phyloP scores from a whole-genome alignment of 2,329 filamentous ascomycete species.

The Ophiostoma tasmaniense region DNA sequence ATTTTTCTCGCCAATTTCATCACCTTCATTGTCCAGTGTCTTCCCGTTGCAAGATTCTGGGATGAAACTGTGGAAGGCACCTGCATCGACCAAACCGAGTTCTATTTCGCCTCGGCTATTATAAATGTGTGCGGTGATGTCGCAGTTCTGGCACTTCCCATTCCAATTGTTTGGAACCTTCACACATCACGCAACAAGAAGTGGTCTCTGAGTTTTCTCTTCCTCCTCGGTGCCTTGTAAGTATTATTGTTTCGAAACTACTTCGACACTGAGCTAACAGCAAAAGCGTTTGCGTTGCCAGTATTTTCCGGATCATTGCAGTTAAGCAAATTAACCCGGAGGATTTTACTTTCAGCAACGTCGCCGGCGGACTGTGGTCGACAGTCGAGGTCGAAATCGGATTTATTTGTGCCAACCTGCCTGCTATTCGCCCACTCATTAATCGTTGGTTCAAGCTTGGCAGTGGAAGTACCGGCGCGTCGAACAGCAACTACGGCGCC shows the following conservation, averaged over 20 bases:
- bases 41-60: slow-evolving; percentile 17
- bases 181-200: slow-evolving; percentile 26
- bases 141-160: slow-evolving; percentile 26
- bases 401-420: slow-evolving; percentile 20
- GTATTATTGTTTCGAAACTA: neutral
- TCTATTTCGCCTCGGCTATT: slow-evolving; percentile 18
- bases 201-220: slow-evolving; percentile 27
- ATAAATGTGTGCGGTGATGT: slow-evolving; percentile 22
- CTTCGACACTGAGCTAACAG: neutral
- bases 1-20: slow-evolving; percentile 17
- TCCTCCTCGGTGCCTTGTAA: slow-evolving; percentile 25
- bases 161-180: slow-evolving; percentile 27
- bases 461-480: slow-evolving; percentile 7
- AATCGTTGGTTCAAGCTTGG: slow-evolving; percentile 13
- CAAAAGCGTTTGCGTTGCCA: slow-evolving; percentile 18
- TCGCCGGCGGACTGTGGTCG: slow-evolving; percentile 18
- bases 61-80: slow-evolving; percentile 8
- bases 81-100: slow-evolving; percentile 17
- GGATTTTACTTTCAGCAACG: slow-evolving; percentile 19
- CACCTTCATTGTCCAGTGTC: slow-evolving; percentile 17
- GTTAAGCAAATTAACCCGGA: slow-evolving; percentile 16
- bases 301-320: slow-evolving; percentile 20
- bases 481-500: slow-evolving; percentile 10
- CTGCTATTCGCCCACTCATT: slow-evolving; percentile 15
- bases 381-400: slow-evolving; percentile 19